Evolutionary conservation across 1,284 basidiomycete species (phyloP), one percentile per base, ranked within the genome.

Genomic region (Malassezia obtusa): DNA sequence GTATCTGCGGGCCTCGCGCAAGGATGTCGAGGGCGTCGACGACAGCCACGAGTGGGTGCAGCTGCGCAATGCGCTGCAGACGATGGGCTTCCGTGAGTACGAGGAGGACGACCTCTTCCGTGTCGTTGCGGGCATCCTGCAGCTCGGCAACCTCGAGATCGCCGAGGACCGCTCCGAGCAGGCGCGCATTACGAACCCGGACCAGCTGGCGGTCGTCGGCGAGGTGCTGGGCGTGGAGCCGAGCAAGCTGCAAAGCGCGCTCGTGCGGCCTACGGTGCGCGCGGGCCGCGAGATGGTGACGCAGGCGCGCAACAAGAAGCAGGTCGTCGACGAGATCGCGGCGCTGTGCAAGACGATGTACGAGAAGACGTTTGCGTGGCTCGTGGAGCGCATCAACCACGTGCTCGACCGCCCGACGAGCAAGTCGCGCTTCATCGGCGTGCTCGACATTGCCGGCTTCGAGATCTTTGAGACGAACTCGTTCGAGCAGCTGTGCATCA

Each of bases 391-490:
- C 38, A 89, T 98, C 76, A 99, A 99, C 74, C 83, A 82, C 45
- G 91, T 90, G 1, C 80, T 98, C 1, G 92, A 96, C 66, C 82
- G 91, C 8, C 90, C 91, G 15, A 68, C 70, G 1, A 87, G 87
- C 30, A 94, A 94, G 75, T 85, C 88, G 31, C 90, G 87, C 1
- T 98, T 96, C 74, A 98, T 99, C 59, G 94, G 94, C 39, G 94
- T 99, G 3, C 81, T 99, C 28, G 94, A 99, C 81, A 99, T 99
- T 55, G 94, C 94, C 7, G 94, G 94, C 19, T 99, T 99, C 77
- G 94, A 99, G 75, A 98, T 98, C 68, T 77, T 82, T 58, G 76
- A 78, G 73, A 71, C 70, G 52, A 77, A 77, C 60, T 68, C 66
- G 46, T 99, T 98, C 75, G 94, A 99, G 71, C 94, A 99, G 76